Conservation (phyloP, 1,284 basidiomycete species). For the Ganoderma lucidum region DNA sequence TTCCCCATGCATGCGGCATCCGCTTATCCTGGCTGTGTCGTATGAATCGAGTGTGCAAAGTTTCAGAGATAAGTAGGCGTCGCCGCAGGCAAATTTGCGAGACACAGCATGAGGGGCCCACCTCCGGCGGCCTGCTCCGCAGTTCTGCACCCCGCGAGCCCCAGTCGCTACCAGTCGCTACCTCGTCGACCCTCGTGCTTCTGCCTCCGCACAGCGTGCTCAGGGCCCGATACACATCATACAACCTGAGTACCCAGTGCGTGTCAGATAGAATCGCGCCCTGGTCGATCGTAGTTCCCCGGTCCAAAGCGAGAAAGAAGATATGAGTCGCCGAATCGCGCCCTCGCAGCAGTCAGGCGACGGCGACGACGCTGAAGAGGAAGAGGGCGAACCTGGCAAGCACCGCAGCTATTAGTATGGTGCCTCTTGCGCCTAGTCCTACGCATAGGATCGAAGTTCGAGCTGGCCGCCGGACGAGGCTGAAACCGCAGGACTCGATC, state of each 20-base stretch:
- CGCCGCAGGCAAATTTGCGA: neutral
- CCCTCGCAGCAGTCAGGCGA: neutral
- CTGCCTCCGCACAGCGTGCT: neutral
- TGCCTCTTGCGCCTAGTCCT: neutral
- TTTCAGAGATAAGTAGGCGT: neutral
- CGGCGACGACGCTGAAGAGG: neutral
- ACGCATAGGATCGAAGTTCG: neutral
- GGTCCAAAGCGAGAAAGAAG: neutral
- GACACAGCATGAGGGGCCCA: neutral
- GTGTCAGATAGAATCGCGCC: neutral
- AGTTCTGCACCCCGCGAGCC: neutral
- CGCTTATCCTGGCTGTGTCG: slow-evolving; percentile 1
- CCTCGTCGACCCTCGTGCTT: neutral
- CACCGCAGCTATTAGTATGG: neutral
- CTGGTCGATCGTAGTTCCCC: neutral
- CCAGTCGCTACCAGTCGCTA: neutral
- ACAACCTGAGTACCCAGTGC: neutral
- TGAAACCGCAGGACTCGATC: slow-evolving; percentile 1
- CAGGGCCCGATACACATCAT: neutral
- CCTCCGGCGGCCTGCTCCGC: neutral
- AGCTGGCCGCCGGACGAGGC: neutral
- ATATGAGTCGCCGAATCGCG: neutral
- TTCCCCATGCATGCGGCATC: neutral
- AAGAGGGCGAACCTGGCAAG: neutral
- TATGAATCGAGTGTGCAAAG: neutral